These are phyloP conservation scores for Neurospora sp. DNA, from an alignment of 495 filamentous ascomycete genomes.

Conservation along the genomic window DNA sequence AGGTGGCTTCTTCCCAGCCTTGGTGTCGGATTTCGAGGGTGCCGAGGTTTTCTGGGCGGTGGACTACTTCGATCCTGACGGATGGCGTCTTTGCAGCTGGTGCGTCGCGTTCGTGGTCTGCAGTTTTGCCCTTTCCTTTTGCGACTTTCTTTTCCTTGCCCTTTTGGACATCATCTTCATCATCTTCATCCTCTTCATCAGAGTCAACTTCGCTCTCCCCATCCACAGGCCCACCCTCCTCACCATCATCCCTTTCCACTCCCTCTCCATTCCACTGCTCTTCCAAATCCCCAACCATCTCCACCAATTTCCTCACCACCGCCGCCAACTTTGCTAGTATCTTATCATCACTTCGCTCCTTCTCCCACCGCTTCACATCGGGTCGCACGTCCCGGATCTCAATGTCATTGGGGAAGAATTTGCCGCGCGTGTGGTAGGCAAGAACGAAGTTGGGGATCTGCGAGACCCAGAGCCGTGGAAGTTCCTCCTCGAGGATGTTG, in stretches of 20 bases:
- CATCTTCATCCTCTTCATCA: background rate
- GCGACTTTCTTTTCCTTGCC: background rate
- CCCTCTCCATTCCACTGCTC: conserved; percentile 5
- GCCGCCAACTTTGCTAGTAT: conserved; percentile 26
- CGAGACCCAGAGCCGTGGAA: conserved; percentile 48
- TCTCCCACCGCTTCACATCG: conserved; percentile 46
- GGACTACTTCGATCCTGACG: background rate
- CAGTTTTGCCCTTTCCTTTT: background rate
- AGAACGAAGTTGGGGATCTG: conserved; percentile 55
- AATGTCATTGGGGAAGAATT: conserved; percentile 40
- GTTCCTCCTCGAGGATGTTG: conserved; percentile 30
- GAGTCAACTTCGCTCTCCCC: background rate
- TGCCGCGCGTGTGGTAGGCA: conserved; percentile 45
- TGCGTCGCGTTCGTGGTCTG: rapidly evolving
- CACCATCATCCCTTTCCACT: background rate
- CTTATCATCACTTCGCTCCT: conserved; percentile 21
- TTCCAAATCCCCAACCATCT: conserved; percentile 3
- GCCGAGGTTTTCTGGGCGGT: background rate
- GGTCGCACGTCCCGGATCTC: conserved; percentile 31
- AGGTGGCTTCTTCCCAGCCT: background rate
- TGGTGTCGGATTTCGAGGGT: background rate
- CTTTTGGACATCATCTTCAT: background rate
- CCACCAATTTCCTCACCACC: conserved; percentile 19
- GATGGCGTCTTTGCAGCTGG: background rate
- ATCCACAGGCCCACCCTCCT: background rate